Percentiles rank a stretch among this genome's conserved stretches.
phyloP scores from a whole-genome alignment of 768 basidiomycete species.

The Mycena sanguinolenta region DNA sequence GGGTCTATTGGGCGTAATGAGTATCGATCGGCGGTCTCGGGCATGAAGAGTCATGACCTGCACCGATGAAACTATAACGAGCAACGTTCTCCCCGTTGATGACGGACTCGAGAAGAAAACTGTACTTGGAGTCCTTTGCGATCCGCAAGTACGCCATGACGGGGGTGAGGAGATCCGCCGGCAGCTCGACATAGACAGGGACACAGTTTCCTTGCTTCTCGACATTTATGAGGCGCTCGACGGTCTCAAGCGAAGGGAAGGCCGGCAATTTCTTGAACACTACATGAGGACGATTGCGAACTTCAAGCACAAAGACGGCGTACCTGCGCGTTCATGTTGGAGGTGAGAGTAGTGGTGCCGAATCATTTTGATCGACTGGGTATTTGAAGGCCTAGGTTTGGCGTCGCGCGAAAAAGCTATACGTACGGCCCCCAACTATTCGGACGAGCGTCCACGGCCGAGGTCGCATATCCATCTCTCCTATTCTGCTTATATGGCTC shows the following conservation, averaged over 20 bases:
- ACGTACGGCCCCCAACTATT: not conserved
- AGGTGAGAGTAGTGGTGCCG: not conserved
- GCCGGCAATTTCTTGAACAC: conserved; percentile 71
- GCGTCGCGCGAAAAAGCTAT: not conserved
- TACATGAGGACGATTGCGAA: conserved; percentile 18
- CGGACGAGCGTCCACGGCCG: conserved; percentile 2
- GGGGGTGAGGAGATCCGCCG: conserved; percentile 96
- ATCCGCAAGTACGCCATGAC: conserved; percentile 96
- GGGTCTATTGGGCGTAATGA: conserved; percentile 72
- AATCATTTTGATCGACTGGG: conserved; percentile 3
- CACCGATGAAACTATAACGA: conserved; percentile 96
- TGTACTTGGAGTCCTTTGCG: conserved; percentile 92
- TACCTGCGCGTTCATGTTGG: conserved; percentile 37
- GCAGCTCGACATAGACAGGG: conserved; percentile 92
- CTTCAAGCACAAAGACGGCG: conserved; percentile 3
- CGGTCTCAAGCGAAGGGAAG: conserved; percentile 77
- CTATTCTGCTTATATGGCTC: not conserved
- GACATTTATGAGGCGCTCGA: conserved; percentile 82
- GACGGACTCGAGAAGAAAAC: conserved; percentile 95
- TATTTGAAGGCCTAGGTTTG: not conserved
- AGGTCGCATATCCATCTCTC: not conserved
- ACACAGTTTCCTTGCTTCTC: conserved; percentile 93
- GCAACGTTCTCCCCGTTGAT: conserved; percentile 91
- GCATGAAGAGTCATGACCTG: conserved; percentile 64
- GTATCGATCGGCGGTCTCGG: conserved; percentile 1